Conservation (phyloP, 345 rosid genomes). For the Hirschfeldia incana region DNA sequence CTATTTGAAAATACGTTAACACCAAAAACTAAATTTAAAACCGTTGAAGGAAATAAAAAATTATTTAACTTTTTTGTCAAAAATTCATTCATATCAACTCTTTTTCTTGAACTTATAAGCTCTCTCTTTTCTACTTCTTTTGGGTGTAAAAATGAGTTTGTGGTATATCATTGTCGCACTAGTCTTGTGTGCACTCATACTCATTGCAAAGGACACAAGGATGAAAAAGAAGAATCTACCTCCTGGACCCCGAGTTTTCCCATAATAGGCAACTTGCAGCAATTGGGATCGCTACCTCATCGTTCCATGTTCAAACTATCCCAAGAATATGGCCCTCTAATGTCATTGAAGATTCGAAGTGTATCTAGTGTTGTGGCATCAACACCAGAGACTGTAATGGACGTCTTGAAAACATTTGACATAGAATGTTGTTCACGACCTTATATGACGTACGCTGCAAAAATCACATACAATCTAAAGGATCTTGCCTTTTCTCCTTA, state of each 20-base stretch:
- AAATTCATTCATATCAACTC: neutral
- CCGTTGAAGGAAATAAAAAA: neutral
- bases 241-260: conserved; percentile 49
- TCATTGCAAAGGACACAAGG: conserved; percentile 15
- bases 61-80: neutral
- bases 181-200: conserved; percentile 9
- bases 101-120: neutral
- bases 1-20: neutral
- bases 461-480: conserved; percentile 29
- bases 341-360: conserved; percentile 47
- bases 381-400: conserved; percentile 45
- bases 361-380: conserved; percentile 45
- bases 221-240: conserved; percentile 26
- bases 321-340: conserved; percentile 45
- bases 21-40: neutral
- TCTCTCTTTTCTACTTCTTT: neutral
- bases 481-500: conserved; percentile 44
- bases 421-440: conserved; percentile 46
- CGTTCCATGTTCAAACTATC: conserved; percentile 41
- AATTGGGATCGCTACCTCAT: conserved; percentile 45
- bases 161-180: conserved; percentile 11
- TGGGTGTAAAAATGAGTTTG: conserved; percentile 19
- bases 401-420: conserved; percentile 44
- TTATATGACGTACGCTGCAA: conserved; percentile 22
- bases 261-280: conserved; percentile 48